Conservation (phyloP, 106 monocot genomes). For the Agapanthus africanus region DNA sequence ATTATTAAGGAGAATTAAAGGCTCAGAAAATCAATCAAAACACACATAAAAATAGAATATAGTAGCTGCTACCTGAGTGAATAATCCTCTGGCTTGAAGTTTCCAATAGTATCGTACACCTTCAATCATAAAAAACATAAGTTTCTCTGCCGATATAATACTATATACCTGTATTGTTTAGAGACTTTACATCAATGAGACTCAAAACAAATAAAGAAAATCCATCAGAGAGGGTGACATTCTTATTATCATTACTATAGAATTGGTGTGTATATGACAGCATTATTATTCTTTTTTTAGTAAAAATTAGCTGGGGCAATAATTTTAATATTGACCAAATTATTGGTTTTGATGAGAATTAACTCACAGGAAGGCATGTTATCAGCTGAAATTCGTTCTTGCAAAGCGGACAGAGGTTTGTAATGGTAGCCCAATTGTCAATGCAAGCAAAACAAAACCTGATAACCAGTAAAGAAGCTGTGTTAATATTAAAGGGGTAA, state of each 20-base stretch:
- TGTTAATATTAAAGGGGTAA: too few species aligned
- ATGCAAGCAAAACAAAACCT: constrained; percentile 99
- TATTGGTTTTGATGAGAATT: neutral
- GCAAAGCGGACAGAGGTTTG: constrained; percentile 93
- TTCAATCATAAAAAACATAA: constrained; percentile 36
- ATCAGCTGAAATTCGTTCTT: constrained; percentile 84
- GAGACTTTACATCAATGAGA: neutral
- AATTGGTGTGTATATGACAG: neutral
- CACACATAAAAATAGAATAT: neutral
- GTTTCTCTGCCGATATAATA: neutral
- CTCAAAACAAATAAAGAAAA: neutral
- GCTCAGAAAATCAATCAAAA: neutral
- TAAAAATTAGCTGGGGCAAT: neutral
- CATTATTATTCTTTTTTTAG: neutral
- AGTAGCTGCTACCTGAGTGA: constrained; percentile 36
- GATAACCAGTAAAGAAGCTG: constrained; percentile 6
- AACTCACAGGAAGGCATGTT: constrained; percentile 82
- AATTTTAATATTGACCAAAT: neutral
- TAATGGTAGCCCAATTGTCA: constrained; percentile 91
- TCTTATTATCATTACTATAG: neutral
- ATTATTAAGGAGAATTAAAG: neutral
- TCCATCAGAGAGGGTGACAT: too few species aligned
- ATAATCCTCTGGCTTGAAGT: constrained; percentile 36
- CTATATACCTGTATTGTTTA: neutral
- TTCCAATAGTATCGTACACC: constrained; percentile 69